Base-by-base conservation (phyloP, 352 stramenopile species). In the Pythium sp. region DNA sequence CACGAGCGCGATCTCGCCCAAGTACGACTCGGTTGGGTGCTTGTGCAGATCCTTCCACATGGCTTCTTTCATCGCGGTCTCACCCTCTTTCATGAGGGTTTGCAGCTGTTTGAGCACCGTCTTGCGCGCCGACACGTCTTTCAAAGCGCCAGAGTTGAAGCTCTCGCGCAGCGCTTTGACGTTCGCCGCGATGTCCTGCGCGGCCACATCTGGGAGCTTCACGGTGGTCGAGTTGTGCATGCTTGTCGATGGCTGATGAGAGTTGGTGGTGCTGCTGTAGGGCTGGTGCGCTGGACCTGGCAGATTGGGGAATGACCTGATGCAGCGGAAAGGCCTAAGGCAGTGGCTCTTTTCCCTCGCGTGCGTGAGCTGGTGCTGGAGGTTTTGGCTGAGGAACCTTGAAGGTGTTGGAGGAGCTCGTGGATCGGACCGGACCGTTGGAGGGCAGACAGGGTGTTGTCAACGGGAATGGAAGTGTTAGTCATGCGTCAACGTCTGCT, bases 41-140 rank as follows among this genome's bases (percentile, higher is more conserved):
- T 90, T 90, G 74, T 90, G 81, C 56, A 96, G 68, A 58, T 93
- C 85, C 47, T 82, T 79, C 74, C 76, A 84, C 58, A 91, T 60
- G 20, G 84, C 84, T 36, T 83, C 80, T 34, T 76, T 74, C 30
- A 93, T 69, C 11, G 60, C 28, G 14, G 73, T 30, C 61, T 82
- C 72, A 58, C 80, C 83, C 55, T 95, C 80, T 20, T 60, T 69
- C 54, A 94, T 62, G 18, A 94, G 55, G 24, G 36, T 61, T 34
- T 83, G 73, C 18, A 95, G 68, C 62, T 82, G 72, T 26, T 62
- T 68, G 11, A 95, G 79, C 62, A 90, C 69, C 36, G 64, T 32
- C 53, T 75, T 77, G 20, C 87, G 81, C 43, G 67, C 73, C 22
- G 67, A 51, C 20, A 90, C 12, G 36, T 84, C 68, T 54, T 75